phyloP scores from a whole-genome alignment of 1,284 basidiomycete genomes.

The Meira nashicola region DNA sequence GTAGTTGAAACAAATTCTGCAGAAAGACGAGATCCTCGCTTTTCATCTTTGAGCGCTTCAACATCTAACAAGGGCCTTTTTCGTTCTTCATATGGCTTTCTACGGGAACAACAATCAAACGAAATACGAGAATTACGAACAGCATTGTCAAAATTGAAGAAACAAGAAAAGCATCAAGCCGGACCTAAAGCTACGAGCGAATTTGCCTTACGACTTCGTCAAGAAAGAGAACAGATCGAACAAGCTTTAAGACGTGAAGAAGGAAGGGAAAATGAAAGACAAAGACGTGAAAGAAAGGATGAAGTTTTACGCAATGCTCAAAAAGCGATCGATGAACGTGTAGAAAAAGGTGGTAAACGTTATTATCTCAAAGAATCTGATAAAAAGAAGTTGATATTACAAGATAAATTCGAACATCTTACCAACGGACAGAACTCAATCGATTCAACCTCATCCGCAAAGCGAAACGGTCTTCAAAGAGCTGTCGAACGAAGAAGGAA shows the following conservation, averaged over 20 bases:
- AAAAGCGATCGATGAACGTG: conserved; percentile 42
- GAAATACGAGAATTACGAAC: conserved; percentile 68
- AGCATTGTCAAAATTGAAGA: conserved; percentile 67
- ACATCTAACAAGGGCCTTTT: conserved; percentile 68
- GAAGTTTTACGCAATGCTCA: conserved; percentile 60
- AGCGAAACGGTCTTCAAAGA: conserved; percentile 62
- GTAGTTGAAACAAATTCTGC: conserved; percentile 72
- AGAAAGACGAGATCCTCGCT: conserved; percentile 79
- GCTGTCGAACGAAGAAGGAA: conserved; percentile 81
- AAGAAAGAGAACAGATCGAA: conserved; percentile 73
- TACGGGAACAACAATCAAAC: conserved; percentile 64
- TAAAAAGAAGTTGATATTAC: conserved; percentile 24
- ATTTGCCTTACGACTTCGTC: conserved; percentile 54
- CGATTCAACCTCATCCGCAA: neutral
- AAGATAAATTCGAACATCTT: conserved; percentile 37
- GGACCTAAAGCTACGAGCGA: conserved; percentile 63
- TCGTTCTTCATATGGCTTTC: conserved; percentile 71
- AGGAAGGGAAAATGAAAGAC: conserved; percentile 62
- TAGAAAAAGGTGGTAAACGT: conserved; percentile 34
- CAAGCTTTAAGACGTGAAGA: conserved; percentile 70
- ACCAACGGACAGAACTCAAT: conserved; percentile 14
- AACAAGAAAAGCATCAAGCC: conserved; percentile 64
- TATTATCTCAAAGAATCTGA: conserved; percentile 76
- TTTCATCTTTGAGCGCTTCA: conserved; percentile 69
- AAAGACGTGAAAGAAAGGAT: conserved; percentile 61